phyloP scores from a whole-genome alignment of 805 yeast species.

The Dipodascopsis tothii region DNA sequence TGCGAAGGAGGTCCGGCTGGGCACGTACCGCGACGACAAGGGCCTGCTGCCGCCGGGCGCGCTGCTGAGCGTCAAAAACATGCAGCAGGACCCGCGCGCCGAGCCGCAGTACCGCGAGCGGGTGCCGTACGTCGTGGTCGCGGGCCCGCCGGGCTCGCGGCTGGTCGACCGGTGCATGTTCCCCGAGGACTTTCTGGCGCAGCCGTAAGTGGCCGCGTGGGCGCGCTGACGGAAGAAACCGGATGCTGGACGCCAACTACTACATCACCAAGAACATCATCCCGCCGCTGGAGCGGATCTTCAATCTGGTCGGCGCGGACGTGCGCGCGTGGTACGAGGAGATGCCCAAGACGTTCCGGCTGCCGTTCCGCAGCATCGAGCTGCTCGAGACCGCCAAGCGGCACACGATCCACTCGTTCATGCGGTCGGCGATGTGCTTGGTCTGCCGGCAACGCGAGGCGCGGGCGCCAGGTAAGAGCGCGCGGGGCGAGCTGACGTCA shows the following conservation, averaged over 20 bases:
- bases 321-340: conserved; percentile 67
- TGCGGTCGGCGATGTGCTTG: conserved; percentile 16
- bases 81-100: conserved; percentile 57
- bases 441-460: conserved; percentile 8
- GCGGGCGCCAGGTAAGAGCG: conserved; percentile 9
- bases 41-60: conserved; percentile 87
- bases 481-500: conserved; percentile 4
- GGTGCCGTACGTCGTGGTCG: conserved; percentile 75
- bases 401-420: conserved; percentile 12
- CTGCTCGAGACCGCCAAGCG: neutral
- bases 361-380: conserved; percentile 4
- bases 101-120: conserved; percentile 86
- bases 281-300: conserved; percentile 83
- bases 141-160: conserved; percentile 47
- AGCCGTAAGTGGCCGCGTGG: conserved; percentile 25
- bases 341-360: conserved; percentile 42
- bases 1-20: conserved; percentile 81
- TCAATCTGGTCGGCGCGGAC: conserved; percentile 77
- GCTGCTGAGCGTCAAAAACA: conserved; percentile 55
- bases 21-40: conserved; percentile 59
- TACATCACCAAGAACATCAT: conserved; percentile 75
- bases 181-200: conserved; percentile 61
- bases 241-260: conserved; percentile 69
- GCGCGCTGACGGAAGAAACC: conserved; percentile 2
- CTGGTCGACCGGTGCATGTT: conserved; percentile 71